These are phyloP conservation scores for Tulasnella sp. DNA, from an alignment of 768 basidiomycete species.

Conservation along the genomic window DNA sequence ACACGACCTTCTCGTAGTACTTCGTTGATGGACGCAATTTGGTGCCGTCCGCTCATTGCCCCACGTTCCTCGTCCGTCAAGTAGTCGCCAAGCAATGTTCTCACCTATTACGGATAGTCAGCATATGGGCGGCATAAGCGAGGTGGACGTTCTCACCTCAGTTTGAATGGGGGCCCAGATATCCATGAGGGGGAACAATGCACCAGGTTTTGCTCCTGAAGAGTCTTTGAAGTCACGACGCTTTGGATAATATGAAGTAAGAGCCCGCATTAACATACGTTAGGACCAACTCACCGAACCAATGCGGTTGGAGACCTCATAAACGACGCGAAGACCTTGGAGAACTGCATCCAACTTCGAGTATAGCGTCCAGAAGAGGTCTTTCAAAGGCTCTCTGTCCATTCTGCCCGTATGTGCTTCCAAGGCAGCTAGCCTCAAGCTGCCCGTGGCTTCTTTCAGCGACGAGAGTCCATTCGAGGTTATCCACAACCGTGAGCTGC, in stretches of 20 bases:
- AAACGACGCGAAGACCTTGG: conserved; percentile 84
- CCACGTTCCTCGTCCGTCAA: conserved; percentile 88
- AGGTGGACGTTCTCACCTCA: conserved; percentile 55
- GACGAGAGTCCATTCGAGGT: conserved; percentile 27
- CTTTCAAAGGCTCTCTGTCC: conserved; percentile 81
- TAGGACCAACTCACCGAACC: conserved; percentile 57
- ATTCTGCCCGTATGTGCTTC: conserved; percentile 66
- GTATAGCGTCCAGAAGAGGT: conserved; percentile 96
- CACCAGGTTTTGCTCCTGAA: conserved; percentile 68
- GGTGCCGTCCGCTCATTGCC: conserved; percentile 71
- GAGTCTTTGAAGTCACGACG: conserved; percentile 88
- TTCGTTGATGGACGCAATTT: conserved; percentile 91
- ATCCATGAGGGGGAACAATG: conserved; percentile 78
- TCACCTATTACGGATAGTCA: conserved; percentile 51
- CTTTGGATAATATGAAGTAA: conserved; percentile 41
- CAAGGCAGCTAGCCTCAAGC: conserved; percentile 63
- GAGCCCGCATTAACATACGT: neutral
- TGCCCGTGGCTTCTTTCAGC: conserved; percentile 39
- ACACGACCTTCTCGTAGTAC: conserved; percentile 80
- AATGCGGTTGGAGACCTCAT: conserved; percentile 86
- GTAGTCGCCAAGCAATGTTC: conserved; percentile 79
- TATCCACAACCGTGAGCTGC: conserved; percentile 52
- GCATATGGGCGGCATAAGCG: conserved; percentile 18
- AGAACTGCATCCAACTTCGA: conserved; percentile 92
- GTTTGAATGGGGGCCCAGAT: conserved; percentile 84